These are phyloP conservation scores for Cladophialophora carrionii DNA, from an alignment of 2,329 filamentous ascomycete genomes.

Conservation along the genomic window DNA sequence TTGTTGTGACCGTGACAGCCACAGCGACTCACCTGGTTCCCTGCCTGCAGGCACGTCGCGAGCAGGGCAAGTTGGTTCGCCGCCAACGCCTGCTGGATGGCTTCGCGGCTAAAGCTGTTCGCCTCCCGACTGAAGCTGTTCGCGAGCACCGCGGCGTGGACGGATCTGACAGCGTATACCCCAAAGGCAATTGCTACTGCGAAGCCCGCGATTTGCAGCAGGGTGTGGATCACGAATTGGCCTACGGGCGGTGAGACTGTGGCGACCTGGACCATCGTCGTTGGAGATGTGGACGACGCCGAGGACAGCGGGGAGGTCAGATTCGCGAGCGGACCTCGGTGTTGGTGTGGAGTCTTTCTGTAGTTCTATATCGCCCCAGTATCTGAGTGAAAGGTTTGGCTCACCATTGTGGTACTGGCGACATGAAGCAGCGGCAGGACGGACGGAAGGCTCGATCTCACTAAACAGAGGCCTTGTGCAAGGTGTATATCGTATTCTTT, in stretches of 20 bases:
- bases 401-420: background rate
- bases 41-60: background rate
- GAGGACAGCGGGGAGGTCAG: background rate
- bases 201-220: background rate
- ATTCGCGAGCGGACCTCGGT: background rate
- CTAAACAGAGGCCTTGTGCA: too few species aligned
- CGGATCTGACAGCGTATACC: background rate
- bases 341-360: background rate
- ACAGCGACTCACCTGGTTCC: background rate
- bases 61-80: background rate
- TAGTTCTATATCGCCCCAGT: background rate
- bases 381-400: background rate
- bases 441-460: too few species aligned
- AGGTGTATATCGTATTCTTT: too few species aligned
- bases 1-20: too few species aligned
- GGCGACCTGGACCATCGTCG: background rate
- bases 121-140: background rate
- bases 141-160: background rate
- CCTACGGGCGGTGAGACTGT: background rate
- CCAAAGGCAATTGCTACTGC: background rate
- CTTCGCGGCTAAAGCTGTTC: background rate
- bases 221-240: background rate
- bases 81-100: background rate
- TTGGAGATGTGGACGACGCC: background rate
- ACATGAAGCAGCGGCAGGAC: background rate